Conservation (phyloP, 371 early-diverging fungal species). For the Nematocida major region DNA sequence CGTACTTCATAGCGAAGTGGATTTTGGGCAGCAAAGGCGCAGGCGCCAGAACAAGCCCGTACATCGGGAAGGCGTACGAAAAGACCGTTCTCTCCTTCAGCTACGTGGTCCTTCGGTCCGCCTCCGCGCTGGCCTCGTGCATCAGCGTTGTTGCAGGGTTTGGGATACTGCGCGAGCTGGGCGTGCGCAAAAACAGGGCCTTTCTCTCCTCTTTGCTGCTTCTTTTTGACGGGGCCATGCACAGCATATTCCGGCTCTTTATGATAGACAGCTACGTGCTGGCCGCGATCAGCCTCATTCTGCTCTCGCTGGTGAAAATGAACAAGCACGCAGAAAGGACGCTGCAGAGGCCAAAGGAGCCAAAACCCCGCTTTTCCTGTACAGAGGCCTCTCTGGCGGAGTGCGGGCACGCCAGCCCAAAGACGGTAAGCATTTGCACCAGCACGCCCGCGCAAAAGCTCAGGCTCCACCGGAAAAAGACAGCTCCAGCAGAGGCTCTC, state of each 20-base stretch:
- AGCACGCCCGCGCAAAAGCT: too few relatives aligned
- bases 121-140: background rate
- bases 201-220: conserved; percentile 1
- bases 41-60: background rate
- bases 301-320: conserved; percentile 15
- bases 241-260: conserved; percentile 23
- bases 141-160: background rate
- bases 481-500: background rate
- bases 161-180: background rate
- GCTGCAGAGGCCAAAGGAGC: background rate
- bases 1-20: background rate
- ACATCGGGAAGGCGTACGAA: conserved; percentile 18
- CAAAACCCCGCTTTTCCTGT: too few relatives aligned
- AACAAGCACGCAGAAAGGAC: background rate
- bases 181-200: background rate
- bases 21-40: background rate
- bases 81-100: background rate
- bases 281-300: background rate
- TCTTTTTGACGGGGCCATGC: conserved; percentile 26
- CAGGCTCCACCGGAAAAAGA: too few relatives aligned
- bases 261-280: conserved; percentile 47
- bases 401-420: too few relatives aligned
- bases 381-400: too few relatives aligned
- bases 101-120: background rate
- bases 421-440: too few relatives aligned